Evolutionary conservation across 768 basidiomycete genomes (phyloP), one percentile per base, ranked within the genome.

Genomic region (Pulveroboletus sp.): DNA sequence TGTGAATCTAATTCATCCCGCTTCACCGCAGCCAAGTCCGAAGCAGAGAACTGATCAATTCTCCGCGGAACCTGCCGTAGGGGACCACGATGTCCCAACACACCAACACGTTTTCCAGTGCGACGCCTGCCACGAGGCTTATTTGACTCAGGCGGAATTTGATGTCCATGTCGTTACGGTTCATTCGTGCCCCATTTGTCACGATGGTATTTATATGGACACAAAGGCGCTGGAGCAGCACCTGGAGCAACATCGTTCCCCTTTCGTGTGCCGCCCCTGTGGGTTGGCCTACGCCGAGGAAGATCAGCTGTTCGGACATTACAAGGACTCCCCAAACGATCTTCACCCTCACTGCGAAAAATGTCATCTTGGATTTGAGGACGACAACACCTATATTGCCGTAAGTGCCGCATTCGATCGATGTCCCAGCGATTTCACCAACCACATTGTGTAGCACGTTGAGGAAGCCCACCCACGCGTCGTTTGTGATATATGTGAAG

Each of bases 231-330:
- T 68, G 30, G 62, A 68, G 19, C 54, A 64, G n/a, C 67, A 68
- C 27, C 56, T 69, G 11, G 68, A 60, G 5, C 55, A 66, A 9
- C 67, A 69, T 45, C 62, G 58, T 14, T 49, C 45, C 14, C 62
- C 63, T 31, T 66, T 66, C 30, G 49, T 47, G 10, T 68, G 67
- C 44, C 42, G 24, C 19, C 14, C 51, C 12, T 69, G 67, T 10
- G 56, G 56, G 24, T 43, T 58, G 36, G 62, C 58, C 2, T 68
- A 57, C 38, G 26, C 50, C 3, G 60, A 68, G 31, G 67, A 73
- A 43, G 73, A 72, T 12, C 64, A 67, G 3, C 64, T 77, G 3
- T 55, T 63, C 17, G 55, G 57, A 5, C 77, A 79, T 50, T 77
- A 76, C 55, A 63, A 53, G 42, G 61, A 68, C 6, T 71, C 74